Conservation (phyloP, 208 protist species). For the Leishmania martiniquensis region DNA sequence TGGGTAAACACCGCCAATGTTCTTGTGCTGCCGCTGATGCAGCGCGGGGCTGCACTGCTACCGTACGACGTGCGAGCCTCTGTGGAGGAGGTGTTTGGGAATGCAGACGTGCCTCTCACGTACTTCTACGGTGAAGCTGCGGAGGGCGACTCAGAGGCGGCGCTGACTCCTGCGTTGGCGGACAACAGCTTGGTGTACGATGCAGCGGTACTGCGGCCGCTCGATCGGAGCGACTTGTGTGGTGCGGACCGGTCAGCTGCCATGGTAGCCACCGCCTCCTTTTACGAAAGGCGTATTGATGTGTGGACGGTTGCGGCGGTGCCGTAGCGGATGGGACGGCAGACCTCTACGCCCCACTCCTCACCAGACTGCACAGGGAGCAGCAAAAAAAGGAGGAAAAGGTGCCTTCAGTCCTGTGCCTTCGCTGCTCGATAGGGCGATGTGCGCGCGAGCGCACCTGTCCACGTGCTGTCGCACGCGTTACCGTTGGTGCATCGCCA, state of each 20-base stretch:
- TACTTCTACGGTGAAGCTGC: conserved; percentile 20
- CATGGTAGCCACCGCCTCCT: conserved; percentile 67
- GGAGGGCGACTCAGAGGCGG: conserved; percentile 7
- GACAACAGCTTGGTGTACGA: conserved; percentile 78
- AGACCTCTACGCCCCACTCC: background rate
- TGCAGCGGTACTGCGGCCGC: conserved; percentile 45
- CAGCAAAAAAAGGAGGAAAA: background rate
- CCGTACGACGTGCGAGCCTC: conserved; percentile 47
- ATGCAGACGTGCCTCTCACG: conserved; percentile 17
- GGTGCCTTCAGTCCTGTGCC: background rate
- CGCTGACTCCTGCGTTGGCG: conserved; percentile 10
- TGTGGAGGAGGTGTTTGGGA: conserved; percentile 44
- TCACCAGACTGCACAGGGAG: background rate
- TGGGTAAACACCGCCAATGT: conserved; percentile 54
- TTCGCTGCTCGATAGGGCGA: background rate
- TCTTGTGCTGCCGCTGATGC: conserved; percentile 84
- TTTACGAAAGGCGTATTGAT: conserved; percentile 78
- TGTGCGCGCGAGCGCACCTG: background rate
- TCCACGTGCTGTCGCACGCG: too few relatives aligned
- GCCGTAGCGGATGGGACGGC: background rate
- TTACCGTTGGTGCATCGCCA: too few relatives aligned
- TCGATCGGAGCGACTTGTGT: background rate
- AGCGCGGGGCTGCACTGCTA: conserved; percentile 77
- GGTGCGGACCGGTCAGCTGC: background rate
- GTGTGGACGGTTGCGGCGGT: conserved; percentile 46